Base-by-base conservation (phyloP, 768 basidiomycete genomes). In the Lactarius vividus region DNA sequence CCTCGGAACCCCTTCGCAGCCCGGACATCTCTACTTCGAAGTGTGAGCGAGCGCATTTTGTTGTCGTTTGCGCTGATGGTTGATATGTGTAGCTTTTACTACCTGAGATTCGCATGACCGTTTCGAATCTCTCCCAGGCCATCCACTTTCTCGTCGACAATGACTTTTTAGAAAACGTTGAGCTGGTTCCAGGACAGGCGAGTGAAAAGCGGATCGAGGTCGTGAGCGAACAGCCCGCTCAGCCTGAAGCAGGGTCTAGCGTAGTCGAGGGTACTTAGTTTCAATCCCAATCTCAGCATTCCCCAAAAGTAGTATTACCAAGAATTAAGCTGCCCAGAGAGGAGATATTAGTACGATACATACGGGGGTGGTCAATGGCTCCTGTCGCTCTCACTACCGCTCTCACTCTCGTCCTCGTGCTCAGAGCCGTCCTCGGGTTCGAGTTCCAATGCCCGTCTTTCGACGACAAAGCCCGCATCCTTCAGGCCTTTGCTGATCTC, bases 41-140 rank as follows among this genome's bases (percentile, higher is more conserved):
- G 89, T 71, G 94, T 95, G 75, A 74, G 86, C n/a, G 23, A 33
- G 10, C n/a, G 20, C 28, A 26, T 76, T n/a, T 33, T 29, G 7
- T 28, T 29, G 57, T 26, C 20, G 57, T n/a, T 29, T 9, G 23
- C 33, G 16, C 39, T 66, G 9, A 63, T 10, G 58, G 40, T 59
- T 11, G n/a, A 28, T 46, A 57, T 29, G 18, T 37, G 33, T 71
- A 95, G 92, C 78, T 97, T 15, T 81, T 97, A 5, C 79, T 89
- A 23, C 91, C 89, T 15, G 94, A 96, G 73, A 94, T 96, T 44
- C 85, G 89, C 33, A 82, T 91, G 69, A 96, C 95, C 0, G 83
- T 95, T 4, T 96, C 94, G 1, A 95, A 95, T 75, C 81, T 98
- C 5, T 94, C 94, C 0, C 96, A 98, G 75, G 93, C 92, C 5